Percentiles rank a stretch among this genome's conserved stretches.
Conservation (phyloP, 192 early-diverging fungal species). For the Backusella parvicylindrica region DNA sequence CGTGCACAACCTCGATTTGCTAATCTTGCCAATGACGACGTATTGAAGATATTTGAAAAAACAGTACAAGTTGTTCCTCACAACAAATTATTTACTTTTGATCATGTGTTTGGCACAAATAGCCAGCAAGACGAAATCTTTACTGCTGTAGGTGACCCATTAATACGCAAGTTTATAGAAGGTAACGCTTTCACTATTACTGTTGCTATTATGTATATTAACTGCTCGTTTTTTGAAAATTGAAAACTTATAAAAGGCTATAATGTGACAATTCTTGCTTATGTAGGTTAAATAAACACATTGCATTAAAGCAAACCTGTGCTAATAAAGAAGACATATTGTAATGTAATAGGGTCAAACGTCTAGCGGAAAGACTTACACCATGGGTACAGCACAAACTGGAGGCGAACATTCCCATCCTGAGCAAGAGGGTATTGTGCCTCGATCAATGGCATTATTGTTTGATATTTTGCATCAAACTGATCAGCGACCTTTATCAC, state of each 20-base stretch:
- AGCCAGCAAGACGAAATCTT: slow-evolving; percentile 31
- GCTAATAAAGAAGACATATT: not conserved
- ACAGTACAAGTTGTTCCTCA: slow-evolving; percentile 32
- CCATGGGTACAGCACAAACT: slow-evolving; percentile 80
- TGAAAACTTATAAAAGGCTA: slow-evolving; percentile 64
- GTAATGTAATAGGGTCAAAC: slow-evolving; percentile 60
- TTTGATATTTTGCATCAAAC: slow-evolving; percentile 56
- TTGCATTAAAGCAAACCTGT: not conserved
- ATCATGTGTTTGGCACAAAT: slow-evolving; percentile 35
- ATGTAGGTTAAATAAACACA: slow-evolving; percentile 46
- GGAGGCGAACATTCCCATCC: slow-evolving; percentile 18
- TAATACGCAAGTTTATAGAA: slow-evolving; percentile 33
- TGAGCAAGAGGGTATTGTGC: slow-evolving; percentile 55
- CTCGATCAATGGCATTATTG: slow-evolving; percentile 63
- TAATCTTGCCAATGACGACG: slow-evolving; percentile 24
- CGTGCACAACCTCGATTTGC: slow-evolving; percentile 35
- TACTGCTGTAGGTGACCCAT: slow-evolving; percentile 13
- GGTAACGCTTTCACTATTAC: slow-evolving; percentile 2
- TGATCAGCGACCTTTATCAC: slow-evolving; percentile 91
- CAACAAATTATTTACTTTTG: slow-evolving; percentile 29
- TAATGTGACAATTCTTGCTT: slow-evolving; percentile 93
- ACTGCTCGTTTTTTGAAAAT: not conserved
- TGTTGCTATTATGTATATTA: not conserved
- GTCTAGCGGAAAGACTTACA: slow-evolving; percentile 93
- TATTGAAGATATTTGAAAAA: slow-evolving; percentile 23